phyloP scores from a whole-genome alignment of 306 rosid genomes.

The Quercus ilex region DNA sequence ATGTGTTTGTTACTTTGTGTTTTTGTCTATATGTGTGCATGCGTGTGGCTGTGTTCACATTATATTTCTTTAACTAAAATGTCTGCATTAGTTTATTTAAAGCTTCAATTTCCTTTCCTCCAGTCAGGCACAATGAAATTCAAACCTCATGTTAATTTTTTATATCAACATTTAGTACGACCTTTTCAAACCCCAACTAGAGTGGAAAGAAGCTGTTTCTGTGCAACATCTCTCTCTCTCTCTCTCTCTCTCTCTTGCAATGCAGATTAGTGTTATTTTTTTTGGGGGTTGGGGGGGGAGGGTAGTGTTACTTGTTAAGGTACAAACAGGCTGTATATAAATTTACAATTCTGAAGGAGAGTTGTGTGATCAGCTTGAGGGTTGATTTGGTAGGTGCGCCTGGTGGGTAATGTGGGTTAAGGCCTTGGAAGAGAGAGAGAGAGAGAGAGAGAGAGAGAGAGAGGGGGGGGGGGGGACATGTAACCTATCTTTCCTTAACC shows the following conservation, averaged over 20 bases:
- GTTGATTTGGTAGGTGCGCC: not conserved
- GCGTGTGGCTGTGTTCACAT: not conserved
- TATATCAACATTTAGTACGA: not conserved
- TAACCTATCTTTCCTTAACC: not conserved
- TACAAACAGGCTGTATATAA: not conserved
- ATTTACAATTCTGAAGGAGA: not conserved
- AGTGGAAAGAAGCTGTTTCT: not conserved
- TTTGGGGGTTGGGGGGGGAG: fast-evolving
- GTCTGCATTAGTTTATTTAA: not conserved
- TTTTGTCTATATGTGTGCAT: not conserved
- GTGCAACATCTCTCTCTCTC: no score
- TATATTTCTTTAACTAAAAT: not conserved
- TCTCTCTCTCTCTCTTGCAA: no score
- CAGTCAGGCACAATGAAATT: not conserved
- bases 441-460: not conserved
- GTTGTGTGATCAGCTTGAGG: not conserved
- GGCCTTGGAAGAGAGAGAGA: not conserved
- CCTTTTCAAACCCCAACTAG: not conserved
- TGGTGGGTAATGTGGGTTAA: not conserved
- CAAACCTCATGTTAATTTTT: not conserved
- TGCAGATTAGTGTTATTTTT: no score
- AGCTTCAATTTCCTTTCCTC: not conserved
- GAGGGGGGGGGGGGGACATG: not conserved
- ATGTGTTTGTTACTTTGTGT: not conserved
- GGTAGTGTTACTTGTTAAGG: not conserved